Evolutionary conservation across 805 yeast species (phyloP), one percentile per base, ranked within the genome.

Genomic region (Candida krabiensis): DNA sequence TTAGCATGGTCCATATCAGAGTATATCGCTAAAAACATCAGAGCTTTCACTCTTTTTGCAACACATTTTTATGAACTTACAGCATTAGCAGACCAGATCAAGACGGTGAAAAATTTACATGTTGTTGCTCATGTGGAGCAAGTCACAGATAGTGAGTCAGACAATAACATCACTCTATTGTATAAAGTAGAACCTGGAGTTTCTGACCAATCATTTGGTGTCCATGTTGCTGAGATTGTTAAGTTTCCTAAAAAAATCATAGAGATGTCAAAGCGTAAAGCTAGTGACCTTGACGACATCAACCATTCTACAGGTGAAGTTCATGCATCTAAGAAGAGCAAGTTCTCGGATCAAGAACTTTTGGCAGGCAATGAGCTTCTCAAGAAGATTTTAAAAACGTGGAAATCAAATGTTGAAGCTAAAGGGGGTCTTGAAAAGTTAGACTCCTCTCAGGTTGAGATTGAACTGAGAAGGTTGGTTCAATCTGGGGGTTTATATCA

Each of bases 61-160:
- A 93, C 99, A 0, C 99, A 93, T 69, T 93, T 93, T 72, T 98
- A 93, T 61, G 99, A 93, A 60, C 71, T 93, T 43, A 93, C 98
- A 1, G 82, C 83, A 23, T 67, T 93, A 35, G 71, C 95, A 0
- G 81, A 80, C 14, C 72, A 73, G 47, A 66, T 78, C 28, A 58
- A 70, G 9, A 76, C 80, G 3, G 96, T 91, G 1, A 72, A 76
- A 35, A 93, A 93, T 61, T 66, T 88, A 52, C 96, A 93, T 53
- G 99, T 93, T 31, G 93, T 87, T 9, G 98, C 98, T 0, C 96
- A 88, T 52, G 82, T 89, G 27, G 87, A 80, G 36, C 71, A 74
- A 27, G 44, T 49, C 14, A 52, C 50, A 32, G 46, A 58, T 35
- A 60, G 65, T 24, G 72, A 71, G 14, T 53, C 56, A 9, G 64